Conservation (phyloP, 177 flowering plant species). For the Vitis hybrid region DNA sequence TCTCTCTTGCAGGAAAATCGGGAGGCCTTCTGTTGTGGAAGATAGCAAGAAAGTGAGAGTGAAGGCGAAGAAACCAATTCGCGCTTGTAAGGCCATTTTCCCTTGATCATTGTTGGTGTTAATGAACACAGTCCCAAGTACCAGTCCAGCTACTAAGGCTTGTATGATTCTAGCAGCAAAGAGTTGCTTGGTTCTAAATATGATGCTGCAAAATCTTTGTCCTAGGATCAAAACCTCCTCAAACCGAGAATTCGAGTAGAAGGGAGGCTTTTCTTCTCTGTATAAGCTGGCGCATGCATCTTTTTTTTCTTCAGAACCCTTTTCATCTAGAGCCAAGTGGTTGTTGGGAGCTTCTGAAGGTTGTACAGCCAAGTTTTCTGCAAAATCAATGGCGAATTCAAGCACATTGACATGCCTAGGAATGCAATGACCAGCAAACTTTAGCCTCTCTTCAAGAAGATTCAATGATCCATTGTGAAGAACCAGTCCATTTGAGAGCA, state of each 20-base stretch:
- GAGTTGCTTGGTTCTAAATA: conserved; percentile 76
- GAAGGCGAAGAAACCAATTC: conserved; percentile 81
- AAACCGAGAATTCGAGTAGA: conserved; percentile 42
- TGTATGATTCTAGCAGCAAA: conserved; percentile 68
- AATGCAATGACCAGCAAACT: conserved; percentile 46
- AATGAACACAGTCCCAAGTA: conserved; percentile 72
- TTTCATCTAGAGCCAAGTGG: not conserved
- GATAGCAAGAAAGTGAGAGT: conserved; percentile 67
- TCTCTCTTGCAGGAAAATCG: conserved; percentile 78
- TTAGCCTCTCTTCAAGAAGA: conserved; percentile 50
- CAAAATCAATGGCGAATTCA: conserved; percentile 68
- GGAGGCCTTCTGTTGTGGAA: conserved; percentile 79
- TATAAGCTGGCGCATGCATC: no score
- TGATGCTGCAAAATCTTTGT: conserved; percentile 68
- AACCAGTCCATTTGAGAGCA: conserved; percentile 62
- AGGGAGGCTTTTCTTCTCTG: conserved; percentile 10
- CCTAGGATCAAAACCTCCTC: conserved; percentile 61
- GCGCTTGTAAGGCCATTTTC: conserved; percentile 44
- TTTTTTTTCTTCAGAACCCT: no score
- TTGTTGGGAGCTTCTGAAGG: not conserved
- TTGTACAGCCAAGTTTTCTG: conserved; percentile 28
- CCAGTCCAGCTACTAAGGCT: conserved; percentile 61
- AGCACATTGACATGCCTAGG: conserved; percentile 77
- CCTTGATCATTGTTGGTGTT: conserved; percentile 35
- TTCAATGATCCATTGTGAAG: conserved; percentile 59